Base-by-base conservation (phyloP, 345 rosid species). In the Aquilaria sinensis region DNA sequence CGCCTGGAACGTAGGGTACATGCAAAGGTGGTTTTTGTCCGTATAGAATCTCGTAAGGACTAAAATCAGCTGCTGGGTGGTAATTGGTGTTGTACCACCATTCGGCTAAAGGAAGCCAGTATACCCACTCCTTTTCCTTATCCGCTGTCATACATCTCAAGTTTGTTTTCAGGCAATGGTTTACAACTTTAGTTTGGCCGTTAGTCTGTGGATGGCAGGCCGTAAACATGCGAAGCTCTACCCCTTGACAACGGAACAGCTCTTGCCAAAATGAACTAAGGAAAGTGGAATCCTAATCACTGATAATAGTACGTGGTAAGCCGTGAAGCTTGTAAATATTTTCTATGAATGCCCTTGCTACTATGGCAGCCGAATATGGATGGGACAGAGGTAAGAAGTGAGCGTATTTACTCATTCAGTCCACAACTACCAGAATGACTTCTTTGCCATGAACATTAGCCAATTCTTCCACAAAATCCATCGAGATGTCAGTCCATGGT, bases 371-470 rank as follows among this genome's bases (percentile, higher is more conserved):
- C 0, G 64, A 15, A 58, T 56, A 49, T 6, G 68, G 73, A 14
- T 56, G 68, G 0, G 50, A 0, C 0, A 70, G 6, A 0, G 59
- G 15, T 1, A 57, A 14, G 11, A 70, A 70, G 29, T 70, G 64
- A 1, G 68, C 60, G 37, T 56, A 70, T 33, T 63, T 70, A 11
- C 41, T 48, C 9, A 70, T 29, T 1, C 58, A 31, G 41, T 70
- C 68, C 0, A 70, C 63, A 2, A 70, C 64, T 2, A 70, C 68
- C 29, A 56, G 3, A 9, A 70, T 49, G 31, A 50, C 47, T 10
- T 23, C 10, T 5, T 63, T 56, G 1, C 68, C 68, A 1, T 34
- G 12, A 2, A 63, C 56, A 11, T 2, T 49, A 7, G 68, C 68
- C 6, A 63, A 15, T 1, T 32, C 59, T 31, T 47, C 45, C 2